Conservation (phyloP, 305 asterid genomes). For the Fraxinus platypoda region DNA sequence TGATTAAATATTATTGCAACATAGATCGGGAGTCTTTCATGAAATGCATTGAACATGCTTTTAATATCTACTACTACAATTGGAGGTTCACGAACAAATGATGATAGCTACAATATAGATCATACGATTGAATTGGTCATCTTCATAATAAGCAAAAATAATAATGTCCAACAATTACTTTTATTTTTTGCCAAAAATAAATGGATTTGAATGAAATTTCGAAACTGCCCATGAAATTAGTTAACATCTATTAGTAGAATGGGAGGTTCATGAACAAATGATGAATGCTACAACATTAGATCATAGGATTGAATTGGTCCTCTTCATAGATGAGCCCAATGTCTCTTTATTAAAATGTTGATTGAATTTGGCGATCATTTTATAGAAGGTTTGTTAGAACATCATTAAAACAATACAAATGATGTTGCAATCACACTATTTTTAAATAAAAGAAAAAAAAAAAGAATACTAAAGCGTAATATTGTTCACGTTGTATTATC, state of each 20-base stretch:
- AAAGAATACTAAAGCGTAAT: too few relatives aligned
- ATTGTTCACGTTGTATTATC: too few relatives aligned
- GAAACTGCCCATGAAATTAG: neutral
- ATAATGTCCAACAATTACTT: neutral
- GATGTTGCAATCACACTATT: too few relatives aligned
- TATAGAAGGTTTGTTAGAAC: too few relatives aligned
- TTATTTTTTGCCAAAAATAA: neutral
- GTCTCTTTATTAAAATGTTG: too few relatives aligned
- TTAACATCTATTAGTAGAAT: neutral
- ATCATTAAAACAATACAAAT: too few relatives aligned
- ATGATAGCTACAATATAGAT: neutral
- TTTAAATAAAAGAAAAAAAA: too few relatives aligned
- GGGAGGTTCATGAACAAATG: neutral
- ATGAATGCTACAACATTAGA: neutral
- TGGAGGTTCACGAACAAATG: neutral
- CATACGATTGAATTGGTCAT: neutral
- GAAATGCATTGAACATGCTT: neutral
- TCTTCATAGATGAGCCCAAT: neutral
- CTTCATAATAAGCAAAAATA: neutral
- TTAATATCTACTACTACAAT: neutral
- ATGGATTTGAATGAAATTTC: neutral
- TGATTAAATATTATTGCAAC: neutral
- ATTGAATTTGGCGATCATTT: too few relatives aligned
- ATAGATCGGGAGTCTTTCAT: neutral
- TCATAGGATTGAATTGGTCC: neutral